These are phyloP conservation scores for Russula dissimulans DNA, from an alignment of 768 basidiomycete genomes.

Conservation along the genomic window DNA sequence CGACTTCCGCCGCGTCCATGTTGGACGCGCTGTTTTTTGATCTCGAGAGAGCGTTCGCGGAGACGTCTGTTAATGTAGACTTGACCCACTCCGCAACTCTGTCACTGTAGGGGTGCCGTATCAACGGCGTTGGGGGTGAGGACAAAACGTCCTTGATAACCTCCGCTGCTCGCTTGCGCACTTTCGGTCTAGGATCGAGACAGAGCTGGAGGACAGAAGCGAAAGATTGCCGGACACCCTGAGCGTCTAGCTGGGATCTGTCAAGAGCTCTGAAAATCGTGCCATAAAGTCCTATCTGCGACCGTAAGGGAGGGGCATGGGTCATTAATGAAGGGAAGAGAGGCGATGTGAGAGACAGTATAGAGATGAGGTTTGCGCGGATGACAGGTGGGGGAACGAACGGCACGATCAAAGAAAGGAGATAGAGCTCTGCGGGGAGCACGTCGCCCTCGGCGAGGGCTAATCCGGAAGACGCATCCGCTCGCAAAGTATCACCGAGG, in stretches of 20 bases:
- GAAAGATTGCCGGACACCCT: conserved; percentile 71
- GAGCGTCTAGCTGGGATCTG: conserved; percentile 55
- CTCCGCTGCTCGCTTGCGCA: conserved; percentile 85
- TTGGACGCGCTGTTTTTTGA: conserved; percentile 48
- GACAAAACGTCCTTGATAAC: conserved; percentile 69
- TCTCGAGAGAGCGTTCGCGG: conserved; percentile 50
- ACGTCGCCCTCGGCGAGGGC: conserved; percentile 57
- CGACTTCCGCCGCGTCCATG: conserved; percentile 56
- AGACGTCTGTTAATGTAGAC: conserved; percentile 55
- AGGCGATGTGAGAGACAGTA: conserved; percentile 68
- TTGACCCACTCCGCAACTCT: conserved; percentile 74
- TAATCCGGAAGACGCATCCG: conserved; percentile 32
- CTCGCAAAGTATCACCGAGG: conserved; percentile 67
- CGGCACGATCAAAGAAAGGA: conserved; percentile 68
- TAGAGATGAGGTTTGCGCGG: conserved; percentile 58
- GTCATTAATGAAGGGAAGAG: conserved; percentile 58
- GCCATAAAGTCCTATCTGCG: conserved; percentile 72
- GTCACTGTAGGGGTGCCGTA: conserved; percentile 78
- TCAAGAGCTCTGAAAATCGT: conserved; percentile 63
- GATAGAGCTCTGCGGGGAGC: conserved; percentile 76
- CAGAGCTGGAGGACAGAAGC: conserved; percentile 75
- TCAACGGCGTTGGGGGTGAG: conserved; percentile 65
- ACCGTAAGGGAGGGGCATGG: conserved; percentile 76
- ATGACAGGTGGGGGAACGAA: conserved; percentile 77
- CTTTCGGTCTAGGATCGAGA: conserved; percentile 87